Evolutionary conservation across 345 rosid genomes (phyloP).

Genomic region (Gossypium herbaceum): DNA sequence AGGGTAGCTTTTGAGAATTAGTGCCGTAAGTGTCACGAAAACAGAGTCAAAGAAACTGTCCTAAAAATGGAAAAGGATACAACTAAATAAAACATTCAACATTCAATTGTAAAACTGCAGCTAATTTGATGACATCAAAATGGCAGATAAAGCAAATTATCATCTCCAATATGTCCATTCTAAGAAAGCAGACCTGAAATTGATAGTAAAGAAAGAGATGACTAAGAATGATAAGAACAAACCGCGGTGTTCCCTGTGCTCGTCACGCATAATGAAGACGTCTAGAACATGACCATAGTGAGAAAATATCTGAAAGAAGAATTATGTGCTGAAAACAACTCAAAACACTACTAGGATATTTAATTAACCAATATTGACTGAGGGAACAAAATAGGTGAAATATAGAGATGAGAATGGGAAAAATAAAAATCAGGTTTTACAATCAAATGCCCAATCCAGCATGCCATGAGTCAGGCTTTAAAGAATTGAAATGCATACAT

Average conservation of each 20-base stretch:
- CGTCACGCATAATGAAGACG: conserved; percentile 61
- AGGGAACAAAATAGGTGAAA: not conserved
- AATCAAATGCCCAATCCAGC: not conserved
- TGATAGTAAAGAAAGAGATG: conserved; percentile 9
- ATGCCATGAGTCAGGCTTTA: not conserved
- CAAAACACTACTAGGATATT: conserved; percentile 11
- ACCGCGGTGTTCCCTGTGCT: conserved; percentile 68
- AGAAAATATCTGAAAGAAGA: conserved; percentile 61
- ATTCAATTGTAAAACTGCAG: not conserved
- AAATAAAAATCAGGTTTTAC: not conserved
- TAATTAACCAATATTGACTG: not conserved
- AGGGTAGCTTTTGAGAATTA: not conserved
- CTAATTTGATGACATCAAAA: not conserved
- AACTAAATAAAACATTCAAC: not conserved
- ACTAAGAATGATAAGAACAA: conserved; percentile 23
- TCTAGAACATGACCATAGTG: conserved; percentile 69
- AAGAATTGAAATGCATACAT: not conserved
- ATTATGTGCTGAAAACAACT: conserved; percentile 6
- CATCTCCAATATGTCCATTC: conserved; percentile 3
- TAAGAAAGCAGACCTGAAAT: not conserved
- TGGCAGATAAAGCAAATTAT: conserved; percentile 1
- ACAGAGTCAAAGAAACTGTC: not conserved
- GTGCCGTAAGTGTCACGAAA: not conserved
- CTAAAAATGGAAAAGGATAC: not conserved
- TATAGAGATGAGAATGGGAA: not conserved